Evolutionary conservation across 306 rosid species (phyloP), one percentile per base, ranked within the genome.

Genomic region (Acmispon strigosus): DNA sequence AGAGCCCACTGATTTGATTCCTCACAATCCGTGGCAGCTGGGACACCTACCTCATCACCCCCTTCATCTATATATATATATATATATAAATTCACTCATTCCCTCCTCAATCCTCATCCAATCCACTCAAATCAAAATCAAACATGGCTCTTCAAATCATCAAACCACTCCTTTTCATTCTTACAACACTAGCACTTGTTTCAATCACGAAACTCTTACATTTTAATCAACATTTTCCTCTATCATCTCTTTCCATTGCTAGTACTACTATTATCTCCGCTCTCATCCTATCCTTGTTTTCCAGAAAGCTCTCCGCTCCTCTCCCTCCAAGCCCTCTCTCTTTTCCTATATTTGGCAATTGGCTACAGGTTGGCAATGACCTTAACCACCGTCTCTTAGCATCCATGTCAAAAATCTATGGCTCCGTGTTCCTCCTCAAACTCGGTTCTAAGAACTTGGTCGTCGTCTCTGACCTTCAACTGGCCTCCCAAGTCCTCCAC

Each of bases 321-420:
- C 79, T 78, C 8, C 95, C 94, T 34, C 97, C 97, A 0, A 86
- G 94, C 2, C 96, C 97, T 58, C 4, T 80, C 19, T 76, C 90
- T 34, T 48, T 89, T 8, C 97, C 97, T 4, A 83, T 91, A 65
- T 83, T 91, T 62, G 97, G 96, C 2, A 91, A 91, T 12, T 91
- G 96, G 97, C 74, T 92, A 5, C 96, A 87, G 83, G 90, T 89
- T 17, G 97, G 97, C 14, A 87, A 89, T 52, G 97, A 92, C 65
- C 76, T 91, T 4, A 89, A 89, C 69, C 97, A 92, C 62, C 87
- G 96, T 14, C 70, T 85, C 48, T 81, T 92, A 0, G 91, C 96
- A 11, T 41, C 90, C 37, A 69, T 89, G 74, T 74, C 93, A n/a
- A 87, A 83, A 49, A 75, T 37, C 20, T 92, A 82, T 1, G 97